Base-by-base conservation (phyloP, 2,329 filamentous ascomycete species). In the Ophiocordyceps camponoti-saundersi region DNA sequence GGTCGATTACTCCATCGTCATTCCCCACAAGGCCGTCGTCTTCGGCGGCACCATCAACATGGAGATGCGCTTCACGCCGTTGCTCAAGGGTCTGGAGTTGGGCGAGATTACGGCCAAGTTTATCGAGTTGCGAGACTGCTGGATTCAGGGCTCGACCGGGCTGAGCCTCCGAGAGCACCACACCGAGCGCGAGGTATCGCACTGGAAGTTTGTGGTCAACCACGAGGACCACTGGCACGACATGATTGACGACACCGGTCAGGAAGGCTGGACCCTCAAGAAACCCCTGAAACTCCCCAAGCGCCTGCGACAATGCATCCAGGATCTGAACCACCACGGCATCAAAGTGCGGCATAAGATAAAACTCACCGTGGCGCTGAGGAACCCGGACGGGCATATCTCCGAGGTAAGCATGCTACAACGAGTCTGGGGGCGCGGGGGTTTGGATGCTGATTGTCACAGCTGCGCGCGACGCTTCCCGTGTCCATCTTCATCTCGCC, bases 401-500 rank as follows among this genome's bases (percentile, higher is more conserved):
- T 95, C 89, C 48, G 90, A 96, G 73, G 79, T 84, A 69, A 59
- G 70, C 57, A 32, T n/a, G 34, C 10, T 4, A 6, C n/a, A n/a
- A 40, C 36, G 6, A 2, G 16, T 7, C n/a, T n/a, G 8, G 16
- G 6, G 13, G 41, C 13, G 26, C 8, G 6, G 12, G 21, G 41
- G 16, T 6, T 6, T 22, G 13, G 13, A 26, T 3, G 12, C 20
- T 42, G 21, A 16, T 3, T 39, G 34, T n/a, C 16, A 48, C 20
- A 85, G 79, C 77, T 95, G 46, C 82, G 90, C 46, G 90, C 90
- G 44, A 92, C 88, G 41, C 77, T 96, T 30, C 89, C 92, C 1
- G 77, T 96, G 16, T 87, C 87, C 47, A 81, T 98, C 39, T 95
- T 95, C 65, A 95, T 96, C 53, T 98, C 92, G 6, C 90, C 92